Percentiles rank a stretch among this genome's conserved stretches.
Evolutionary conservation across 805 yeast genomes (phyloP).

Genomic region (Priceomyces carsonii): DNA sequence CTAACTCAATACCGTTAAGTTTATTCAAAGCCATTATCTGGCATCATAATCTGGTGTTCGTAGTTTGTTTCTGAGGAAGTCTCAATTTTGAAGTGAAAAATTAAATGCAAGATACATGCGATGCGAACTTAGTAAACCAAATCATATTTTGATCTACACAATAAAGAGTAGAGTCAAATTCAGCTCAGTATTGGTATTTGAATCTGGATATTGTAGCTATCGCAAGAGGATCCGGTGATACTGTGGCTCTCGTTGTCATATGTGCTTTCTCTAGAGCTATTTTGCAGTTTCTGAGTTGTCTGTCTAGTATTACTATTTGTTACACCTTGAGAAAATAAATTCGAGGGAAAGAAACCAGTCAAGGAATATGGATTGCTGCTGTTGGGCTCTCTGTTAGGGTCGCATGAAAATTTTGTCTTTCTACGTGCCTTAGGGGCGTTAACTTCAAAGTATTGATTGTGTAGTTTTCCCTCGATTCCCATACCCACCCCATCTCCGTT

Average conservation of each 20-base stretch:
- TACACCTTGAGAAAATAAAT: too few relatives aligned
- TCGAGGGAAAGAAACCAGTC: conserved; percentile 16
- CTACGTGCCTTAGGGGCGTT: background rate
- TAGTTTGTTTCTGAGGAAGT: too few relatives aligned
- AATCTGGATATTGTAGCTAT: conserved; percentile 29
- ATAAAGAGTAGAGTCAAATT: conserved; percentile 1
- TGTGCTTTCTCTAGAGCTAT: conserved; percentile 1
- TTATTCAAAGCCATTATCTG: too few relatives aligned
- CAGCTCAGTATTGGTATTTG: conserved; percentile 19
- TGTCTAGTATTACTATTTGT: too few relatives aligned
- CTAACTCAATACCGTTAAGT: too few relatives aligned
- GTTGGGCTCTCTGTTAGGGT: conserved; percentile 1
- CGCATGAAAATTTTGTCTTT: conserved; percentile 1
- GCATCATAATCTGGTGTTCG: too few relatives aligned
- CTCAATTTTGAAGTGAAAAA: too few relatives aligned
- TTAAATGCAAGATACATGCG: too few relatives aligned
- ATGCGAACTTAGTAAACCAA: too few relatives aligned
- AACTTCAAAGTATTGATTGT: background rate
- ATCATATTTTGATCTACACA: too few relatives aligned
- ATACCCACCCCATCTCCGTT: too few relatives aligned
- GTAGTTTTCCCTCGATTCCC: too few relatives aligned
- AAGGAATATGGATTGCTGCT: conserved; percentile 14
- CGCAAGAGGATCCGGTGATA: conserved; percentile 19
- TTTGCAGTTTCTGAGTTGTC: background rate
- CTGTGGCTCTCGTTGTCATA: conserved; percentile 15